A percentile compares a stretch with the other conserved stretches of the same genome.
These are phyloP conservation scores for Nothophoma quercina DNA, from an alignment of 2,329 filamentous ascomycete genomes.

Conservation along the genomic window DNA sequence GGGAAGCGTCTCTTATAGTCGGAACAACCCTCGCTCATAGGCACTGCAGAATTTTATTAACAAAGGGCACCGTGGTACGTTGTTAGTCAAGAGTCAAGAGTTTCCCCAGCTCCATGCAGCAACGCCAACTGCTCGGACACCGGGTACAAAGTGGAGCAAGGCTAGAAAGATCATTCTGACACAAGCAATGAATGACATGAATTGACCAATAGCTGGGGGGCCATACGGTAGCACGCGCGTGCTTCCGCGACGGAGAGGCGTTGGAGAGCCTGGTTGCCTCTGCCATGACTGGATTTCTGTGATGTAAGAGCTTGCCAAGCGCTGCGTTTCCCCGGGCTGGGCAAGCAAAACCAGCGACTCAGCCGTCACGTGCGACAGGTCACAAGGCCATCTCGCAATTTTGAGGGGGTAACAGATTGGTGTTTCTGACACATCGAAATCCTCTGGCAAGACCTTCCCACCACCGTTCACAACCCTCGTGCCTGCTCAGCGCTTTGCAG, in stretches of 20 bases:
- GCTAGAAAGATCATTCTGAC: conserved; percentile 31
- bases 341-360: conserved; percentile 25
- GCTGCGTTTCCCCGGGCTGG: conserved; percentile 17
- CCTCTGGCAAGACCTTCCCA: conserved; percentile 31
- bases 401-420: conserved; percentile 33
- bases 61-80: conserved; percentile 38
- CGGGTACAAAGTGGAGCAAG: conserved; percentile 32
- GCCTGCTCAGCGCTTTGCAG: conserved; percentile 26
- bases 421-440: conserved; percentile 43
- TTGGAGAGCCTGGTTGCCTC: conserved; percentile 25
- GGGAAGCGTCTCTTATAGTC: conserved; percentile 40
- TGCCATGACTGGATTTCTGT: conserved; percentile 29
- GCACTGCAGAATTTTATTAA: conserved; percentile 38
- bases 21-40: conserved; percentile 7
- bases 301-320: conserved; percentile 36
- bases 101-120: conserved; percentile 35
- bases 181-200: conserved; percentile 32
- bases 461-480: conserved; percentile 34
- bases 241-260: conserved; percentile 32
- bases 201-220: conserved; percentile 15
- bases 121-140: conserved; percentile 36
- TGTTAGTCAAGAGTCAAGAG: conserved; percentile 43
- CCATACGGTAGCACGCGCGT: conserved; percentile 24
- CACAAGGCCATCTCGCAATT: conserved; percentile 28
- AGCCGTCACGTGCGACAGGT: conserved; percentile 27